phyloP scores from a whole-genome alignment of 129 eudicot species.

The Flaveria ramosissima region DNA sequence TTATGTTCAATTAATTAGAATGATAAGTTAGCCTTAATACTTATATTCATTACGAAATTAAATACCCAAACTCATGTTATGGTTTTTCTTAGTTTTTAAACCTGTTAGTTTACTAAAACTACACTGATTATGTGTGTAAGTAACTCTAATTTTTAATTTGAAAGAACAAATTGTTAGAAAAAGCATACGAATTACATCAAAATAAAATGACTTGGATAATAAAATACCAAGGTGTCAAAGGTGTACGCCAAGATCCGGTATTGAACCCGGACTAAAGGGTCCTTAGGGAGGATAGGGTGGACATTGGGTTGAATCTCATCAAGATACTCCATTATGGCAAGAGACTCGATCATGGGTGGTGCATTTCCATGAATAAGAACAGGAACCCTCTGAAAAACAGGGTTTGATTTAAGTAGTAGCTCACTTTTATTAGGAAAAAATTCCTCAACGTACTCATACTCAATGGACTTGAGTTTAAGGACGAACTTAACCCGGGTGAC shows the following conservation, averaged over 20 bases:
- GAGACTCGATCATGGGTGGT: constrained; percentile 38
- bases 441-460: constrained; percentile 38
- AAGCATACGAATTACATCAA: neutral
- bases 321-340: constrained; percentile 31
- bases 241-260: neutral
- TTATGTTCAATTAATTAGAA: no score
- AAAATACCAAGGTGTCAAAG: constrained; percentile 1
- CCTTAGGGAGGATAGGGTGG: constrained; percentile 37
- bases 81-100: no score
- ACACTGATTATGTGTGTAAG: no score
- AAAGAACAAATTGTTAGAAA: no score
- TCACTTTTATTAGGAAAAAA: constrained; percentile 26
- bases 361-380: constrained; percentile 34
- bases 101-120: no score
- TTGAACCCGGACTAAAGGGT: constrained; percentile 20
- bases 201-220: neutral
- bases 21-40: no score
- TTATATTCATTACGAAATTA: no score
- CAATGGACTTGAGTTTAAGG: constrained; percentile 38
- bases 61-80: no score
- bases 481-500: constrained; percentile 37
- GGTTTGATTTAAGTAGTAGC: constrained; percentile 42
- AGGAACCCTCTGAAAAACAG: constrained; percentile 43
- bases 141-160: no score
- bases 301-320: constrained; percentile 37